Percentiles rank a stretch among this genome's conserved stretches.
These are phyloP conservation scores for Fusarium fujikuroi DNA, from an alignment of 2,329 filamentous ascomycete species.

Conservation along the genomic window DNA sequence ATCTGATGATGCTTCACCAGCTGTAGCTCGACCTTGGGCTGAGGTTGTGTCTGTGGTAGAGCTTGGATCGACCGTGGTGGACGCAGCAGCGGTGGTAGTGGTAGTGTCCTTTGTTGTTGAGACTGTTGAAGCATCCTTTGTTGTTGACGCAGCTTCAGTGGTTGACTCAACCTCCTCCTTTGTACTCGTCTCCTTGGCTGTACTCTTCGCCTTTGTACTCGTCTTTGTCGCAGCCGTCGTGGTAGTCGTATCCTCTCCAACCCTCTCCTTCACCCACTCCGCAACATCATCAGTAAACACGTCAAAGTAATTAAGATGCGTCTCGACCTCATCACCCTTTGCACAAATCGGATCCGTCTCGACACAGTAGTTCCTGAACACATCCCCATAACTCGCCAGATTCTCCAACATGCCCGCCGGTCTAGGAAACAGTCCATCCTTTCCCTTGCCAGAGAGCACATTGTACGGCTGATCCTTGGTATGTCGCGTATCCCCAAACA, in stretches of 20 bases:
- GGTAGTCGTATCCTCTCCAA: not conserved
- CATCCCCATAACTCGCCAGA: constrained; percentile 8
- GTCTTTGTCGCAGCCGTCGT: constrained; percentile 1
- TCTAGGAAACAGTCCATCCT: constrained; percentile 13
- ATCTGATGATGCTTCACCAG: not conserved
- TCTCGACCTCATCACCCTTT: not conserved
- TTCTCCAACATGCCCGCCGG: constrained; percentile 11
- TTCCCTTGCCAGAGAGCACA: not conserved
- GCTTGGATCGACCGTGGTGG: not conserved
- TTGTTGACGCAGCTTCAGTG: not conserved
- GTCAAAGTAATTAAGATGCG: constrained; percentile 21
- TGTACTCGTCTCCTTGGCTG: not conserved
- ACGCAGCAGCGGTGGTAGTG: not conserved
- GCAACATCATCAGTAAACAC: constrained; percentile 9
- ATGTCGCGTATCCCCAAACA: constrained; percentile 19
- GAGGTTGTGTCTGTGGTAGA: not conserved
- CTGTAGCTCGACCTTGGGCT: not conserved
- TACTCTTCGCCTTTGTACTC: not conserved
- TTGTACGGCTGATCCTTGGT: constrained; percentile 12
- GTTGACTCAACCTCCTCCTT: not conserved
- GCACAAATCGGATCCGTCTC: constrained; percentile 19
- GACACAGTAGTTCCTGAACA: constrained; percentile 6
- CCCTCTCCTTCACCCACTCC: constrained; percentile 5
- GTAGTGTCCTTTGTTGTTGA: not conserved
- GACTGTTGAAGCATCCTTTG: not conserved